A percentile compares a stretch with the other conserved stretches of the same genome.
phyloP scores from a whole-genome alignment of 2,329 filamentous ascomycete genomes.

The Calonectria pseudoturangicola region DNA sequence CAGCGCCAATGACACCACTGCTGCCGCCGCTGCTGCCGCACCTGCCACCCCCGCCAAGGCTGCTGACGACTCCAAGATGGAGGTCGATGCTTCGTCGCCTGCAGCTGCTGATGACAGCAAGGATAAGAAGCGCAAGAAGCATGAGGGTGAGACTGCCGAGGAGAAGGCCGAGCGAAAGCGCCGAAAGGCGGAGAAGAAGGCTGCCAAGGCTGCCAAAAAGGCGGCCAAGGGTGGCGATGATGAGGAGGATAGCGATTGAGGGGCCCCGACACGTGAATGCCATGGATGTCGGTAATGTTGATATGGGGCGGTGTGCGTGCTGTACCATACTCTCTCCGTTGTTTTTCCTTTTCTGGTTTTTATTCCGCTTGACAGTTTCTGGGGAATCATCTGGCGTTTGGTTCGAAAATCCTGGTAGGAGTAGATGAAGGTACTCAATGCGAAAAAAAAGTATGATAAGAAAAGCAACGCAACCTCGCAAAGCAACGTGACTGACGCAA shows the following conservation, averaged over 20 bases:
- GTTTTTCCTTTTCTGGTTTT: constrained; percentile 48
- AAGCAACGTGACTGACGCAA: neutral
- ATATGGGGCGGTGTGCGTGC: constrained; percentile 53
- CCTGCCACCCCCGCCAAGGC: constrained; percentile 63
- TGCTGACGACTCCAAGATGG: constrained; percentile 61
- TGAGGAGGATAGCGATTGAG: constrained; percentile 72
- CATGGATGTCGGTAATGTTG: constrained; percentile 50
- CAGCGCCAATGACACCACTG: constrained; percentile 72
- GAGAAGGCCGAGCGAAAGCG: constrained; percentile 78
- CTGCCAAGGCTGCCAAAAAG: constrained; percentile 74
- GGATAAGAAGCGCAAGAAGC: constrained; percentile 85
- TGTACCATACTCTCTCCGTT: constrained; percentile 54
- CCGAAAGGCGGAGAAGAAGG: constrained; percentile 77
- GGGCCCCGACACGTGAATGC: constrained; percentile 44
- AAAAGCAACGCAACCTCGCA: constrained; percentile 35
- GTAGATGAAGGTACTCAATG: constrained; percentile 57
- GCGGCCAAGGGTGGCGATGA: constrained; percentile 70
- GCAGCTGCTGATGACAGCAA: constrained; percentile 73
- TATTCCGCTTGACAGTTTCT: constrained; percentile 44
- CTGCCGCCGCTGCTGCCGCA: constrained; percentile 66
- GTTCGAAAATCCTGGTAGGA: constrained; percentile 56
- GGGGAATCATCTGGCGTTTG: constrained; percentile 54
- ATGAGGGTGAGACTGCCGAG: constrained; percentile 84
- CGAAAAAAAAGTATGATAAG: constrained; percentile 52
- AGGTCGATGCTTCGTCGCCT: constrained; percentile 60